Evolutionary conservation across 2,329 filamentous ascomycete species (phyloP).

Genomic region (Exophiala sp.): DNA sequence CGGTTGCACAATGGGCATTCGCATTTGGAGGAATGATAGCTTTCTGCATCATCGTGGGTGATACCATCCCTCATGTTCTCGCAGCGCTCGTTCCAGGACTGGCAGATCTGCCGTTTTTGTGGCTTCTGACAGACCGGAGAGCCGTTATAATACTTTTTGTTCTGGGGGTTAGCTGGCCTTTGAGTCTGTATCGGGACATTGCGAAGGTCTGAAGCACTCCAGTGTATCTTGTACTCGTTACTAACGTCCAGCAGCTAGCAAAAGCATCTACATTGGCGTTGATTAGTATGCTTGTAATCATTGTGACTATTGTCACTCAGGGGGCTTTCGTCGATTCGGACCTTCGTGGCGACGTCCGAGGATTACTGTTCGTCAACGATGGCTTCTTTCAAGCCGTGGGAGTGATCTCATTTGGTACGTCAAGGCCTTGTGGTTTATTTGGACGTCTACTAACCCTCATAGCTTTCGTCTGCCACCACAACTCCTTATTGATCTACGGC

Average conservation of each 20-base stretch:
- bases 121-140: constrained; percentile 75
- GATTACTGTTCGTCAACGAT: constrained; percentile 71
- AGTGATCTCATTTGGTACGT: constrained; percentile 90
- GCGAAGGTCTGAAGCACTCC: constrained; percentile 65
- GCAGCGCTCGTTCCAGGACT: constrained; percentile 76
- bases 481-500: constrained; percentile 95
- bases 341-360: constrained; percentile 66
- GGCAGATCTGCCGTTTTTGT: constrained; percentile 68
- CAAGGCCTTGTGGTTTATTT: background rate
- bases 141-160: constrained; percentile 87
- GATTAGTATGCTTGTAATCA: constrained; percentile 87
- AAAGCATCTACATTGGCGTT: constrained; percentile 93
- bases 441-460: constrained; percentile 1
- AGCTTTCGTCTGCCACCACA: constrained; percentile 80
- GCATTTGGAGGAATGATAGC: constrained; percentile 98
- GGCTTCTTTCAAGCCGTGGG: constrained; percentile 95
- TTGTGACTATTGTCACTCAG: constrained; percentile 83
- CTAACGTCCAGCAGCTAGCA: constrained; percentile 63
- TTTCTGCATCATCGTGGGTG: constrained; percentile 95
- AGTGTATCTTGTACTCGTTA: constrained; percentile 6
- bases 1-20: constrained; percentile 93
- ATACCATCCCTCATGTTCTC: constrained; percentile 90
- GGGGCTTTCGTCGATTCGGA: constrained; percentile 70
- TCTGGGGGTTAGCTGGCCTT: constrained; percentile 79
- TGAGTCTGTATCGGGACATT: constrained; percentile 94